Evolutionary conservation across 1,284 basidiomycete genomes (phyloP).

Genomic region (Trichosporon faecale): DNA sequence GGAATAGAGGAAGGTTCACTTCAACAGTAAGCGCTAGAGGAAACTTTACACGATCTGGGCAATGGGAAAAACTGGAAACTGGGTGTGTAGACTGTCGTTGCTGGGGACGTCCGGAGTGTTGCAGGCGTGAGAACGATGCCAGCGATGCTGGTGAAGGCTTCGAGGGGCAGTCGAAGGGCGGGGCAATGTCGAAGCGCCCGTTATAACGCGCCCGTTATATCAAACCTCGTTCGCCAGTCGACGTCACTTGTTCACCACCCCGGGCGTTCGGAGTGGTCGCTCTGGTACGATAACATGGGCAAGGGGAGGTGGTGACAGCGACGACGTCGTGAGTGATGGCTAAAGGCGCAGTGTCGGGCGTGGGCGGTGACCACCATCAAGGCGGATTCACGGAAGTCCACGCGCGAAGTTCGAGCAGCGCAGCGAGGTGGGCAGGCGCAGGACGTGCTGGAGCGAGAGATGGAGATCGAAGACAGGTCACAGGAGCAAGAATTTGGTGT

Average conservation of each 20-base stretch:
- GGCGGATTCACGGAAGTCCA: conserved; percentile 8
- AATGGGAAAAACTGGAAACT: not conserved
- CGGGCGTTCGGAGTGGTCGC: not conserved
- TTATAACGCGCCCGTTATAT: not conserved
- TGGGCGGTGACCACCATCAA: not conserved
- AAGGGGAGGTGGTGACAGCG: not conserved
- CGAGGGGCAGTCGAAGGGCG: not conserved
- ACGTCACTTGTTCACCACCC: not conserved
- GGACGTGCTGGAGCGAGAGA: not conserved
- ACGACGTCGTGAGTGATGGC: not conserved
- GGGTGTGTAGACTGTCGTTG: not conserved
- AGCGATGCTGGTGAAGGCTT: not conserved
- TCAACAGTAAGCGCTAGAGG: not conserved
- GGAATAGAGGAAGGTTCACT: conserved; percentile 5
- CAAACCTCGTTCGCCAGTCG: not conserved
- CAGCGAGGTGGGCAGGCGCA: conserved; percentile 2
- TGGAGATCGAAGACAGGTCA: not conserved
- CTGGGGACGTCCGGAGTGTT: not conserved
- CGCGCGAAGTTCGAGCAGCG: not conserved
- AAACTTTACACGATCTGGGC: not conserved
- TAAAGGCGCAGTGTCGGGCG: conserved; percentile 7
- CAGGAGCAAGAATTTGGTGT: conserved; percentile 2
- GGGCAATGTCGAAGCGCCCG: not conserved
- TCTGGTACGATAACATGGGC: not conserved
- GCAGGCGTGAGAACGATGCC: conserved; percentile 1